Percentiles rank a stretch among this genome's conserved stretches.
Evolutionary conservation across 176 grass and related monocot species (phyloP).

Genomic region (Oryza longistaminata): DNA sequence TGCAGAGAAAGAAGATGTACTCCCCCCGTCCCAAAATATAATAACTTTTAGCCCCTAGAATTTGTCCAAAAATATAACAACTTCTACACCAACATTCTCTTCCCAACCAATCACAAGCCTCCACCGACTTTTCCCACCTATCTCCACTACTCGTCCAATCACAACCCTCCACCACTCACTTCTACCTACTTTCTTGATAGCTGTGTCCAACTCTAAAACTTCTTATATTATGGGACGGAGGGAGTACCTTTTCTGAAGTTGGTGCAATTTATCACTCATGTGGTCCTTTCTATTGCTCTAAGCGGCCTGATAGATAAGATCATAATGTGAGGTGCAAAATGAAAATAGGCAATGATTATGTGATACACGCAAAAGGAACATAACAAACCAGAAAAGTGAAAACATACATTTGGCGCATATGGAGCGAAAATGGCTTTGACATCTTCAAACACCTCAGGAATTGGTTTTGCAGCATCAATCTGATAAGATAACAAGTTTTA

Average conservation of each 20-base stretch:
- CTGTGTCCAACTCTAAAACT: no score
- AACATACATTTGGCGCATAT: constrained; percentile 52
- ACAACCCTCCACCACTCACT: no score
- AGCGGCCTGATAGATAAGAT: constrained; percentile 37
- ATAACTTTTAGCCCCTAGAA: no score
- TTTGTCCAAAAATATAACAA: no score
- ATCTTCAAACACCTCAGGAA: constrained; percentile 76
- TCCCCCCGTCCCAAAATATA: neutral
- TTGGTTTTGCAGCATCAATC: constrained; percentile 76
- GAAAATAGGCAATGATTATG: neutral
- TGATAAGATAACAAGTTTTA: constrained; percentile 31
- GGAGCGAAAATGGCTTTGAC: constrained; percentile 69
- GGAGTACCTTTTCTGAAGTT: neutral
- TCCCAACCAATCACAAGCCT: no score
- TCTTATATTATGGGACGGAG: no score
- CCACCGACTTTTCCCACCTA: no score
- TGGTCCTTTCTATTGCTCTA: constrained; percentile 27
- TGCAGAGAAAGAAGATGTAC: constrained; percentile 15
- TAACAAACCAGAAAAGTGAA: neutral
- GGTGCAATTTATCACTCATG: neutral
- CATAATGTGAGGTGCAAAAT: neutral
- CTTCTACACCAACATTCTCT: no score
- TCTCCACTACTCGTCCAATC: no score
- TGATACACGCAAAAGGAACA: neutral
- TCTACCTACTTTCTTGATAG: no score